These are phyloP conservation scores for Botrytis pseudocinerea DNA, from an alignment of 2,329 filamentous ascomycete genomes.

Conservation along the genomic window DNA sequence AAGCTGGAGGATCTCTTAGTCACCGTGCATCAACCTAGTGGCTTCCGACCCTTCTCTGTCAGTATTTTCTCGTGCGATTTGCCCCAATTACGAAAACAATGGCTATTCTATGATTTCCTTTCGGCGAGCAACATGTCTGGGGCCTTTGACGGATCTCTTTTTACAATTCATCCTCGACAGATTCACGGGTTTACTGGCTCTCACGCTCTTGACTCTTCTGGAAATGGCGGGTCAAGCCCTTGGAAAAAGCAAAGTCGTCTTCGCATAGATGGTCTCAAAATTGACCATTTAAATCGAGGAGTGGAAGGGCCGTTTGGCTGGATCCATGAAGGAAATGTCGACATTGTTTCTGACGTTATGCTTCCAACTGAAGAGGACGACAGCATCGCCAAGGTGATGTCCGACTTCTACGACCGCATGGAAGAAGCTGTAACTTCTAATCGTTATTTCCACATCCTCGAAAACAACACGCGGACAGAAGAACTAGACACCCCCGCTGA, in stretches of 20 bases:
- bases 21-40: conserved; percentile 84
- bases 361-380: conserved; percentile 86
- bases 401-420: conserved; percentile 94
- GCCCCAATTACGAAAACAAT: conserved; percentile 89
- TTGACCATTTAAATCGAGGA: conserved; percentile 92
- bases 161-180: conserved; percentile 94
- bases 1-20: conserved; percentile 92
- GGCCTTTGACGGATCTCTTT: conserved; percentile 91
- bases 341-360: conserved; percentile 94
- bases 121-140: conserved; percentile 96
- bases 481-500: conserved; percentile 37
- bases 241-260: conserved; percentile 98
- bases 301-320: conserved; percentile 94
- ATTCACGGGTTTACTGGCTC: conserved; percentile 75
- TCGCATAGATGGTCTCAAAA: conserved; percentile 88
- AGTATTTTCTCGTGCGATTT: conserved; percentile 96
- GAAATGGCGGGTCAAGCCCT: conserved; percentile 62
- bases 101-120: conserved; percentile 96
- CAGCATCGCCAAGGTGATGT: conserved; percentile 88
- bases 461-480: conserved; percentile 46
- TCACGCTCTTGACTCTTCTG: conserved; percentile 53
- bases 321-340: conserved; percentile 96
- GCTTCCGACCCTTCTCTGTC: conserved; percentile 91
- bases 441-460: conserved; percentile 61
- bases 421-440: conserved; percentile 88